Conservation (phyloP, 2,329 filamentous ascomycete species). For the Tolypocladium cylindrosporum region DNA sequence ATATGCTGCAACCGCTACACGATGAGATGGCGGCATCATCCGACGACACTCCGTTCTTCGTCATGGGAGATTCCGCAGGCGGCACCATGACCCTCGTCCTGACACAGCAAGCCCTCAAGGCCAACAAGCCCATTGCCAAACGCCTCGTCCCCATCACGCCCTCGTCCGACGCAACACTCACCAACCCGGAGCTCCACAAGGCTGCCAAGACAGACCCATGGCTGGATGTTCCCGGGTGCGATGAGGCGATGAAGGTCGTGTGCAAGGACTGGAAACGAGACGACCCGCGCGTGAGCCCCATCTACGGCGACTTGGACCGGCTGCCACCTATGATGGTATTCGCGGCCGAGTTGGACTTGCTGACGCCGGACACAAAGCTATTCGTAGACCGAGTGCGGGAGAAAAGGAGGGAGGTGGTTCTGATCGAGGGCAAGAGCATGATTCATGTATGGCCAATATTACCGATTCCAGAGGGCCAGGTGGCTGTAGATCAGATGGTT, state of each 20-base stretch:
- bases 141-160: background rate
- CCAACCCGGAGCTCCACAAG: background rate
- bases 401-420: background rate
- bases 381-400: background rate
- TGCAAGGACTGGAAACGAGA: background rate
- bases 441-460: background rate
- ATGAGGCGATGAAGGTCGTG: background rate
- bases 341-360: background rate
- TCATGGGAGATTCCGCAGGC: background rate
- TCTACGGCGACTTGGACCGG: background rate
- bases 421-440: background rate
- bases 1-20: background rate
- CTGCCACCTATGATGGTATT: background rate
- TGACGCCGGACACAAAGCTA: background rate
- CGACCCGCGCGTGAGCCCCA: background rate
- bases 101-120: background rate
- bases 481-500: background rate
- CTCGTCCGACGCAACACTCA: background rate
- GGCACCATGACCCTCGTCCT: background rate
- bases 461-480: background rate
- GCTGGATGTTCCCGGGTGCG: background rate
- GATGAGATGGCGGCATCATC: background rate
- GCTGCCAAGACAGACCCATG: background rate
- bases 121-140: background rate
- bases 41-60: background rate